phyloP scores from a whole-genome alignment of 495 filamentous ascomycete genomes.

The Penicillium ochrochloron region DNA sequence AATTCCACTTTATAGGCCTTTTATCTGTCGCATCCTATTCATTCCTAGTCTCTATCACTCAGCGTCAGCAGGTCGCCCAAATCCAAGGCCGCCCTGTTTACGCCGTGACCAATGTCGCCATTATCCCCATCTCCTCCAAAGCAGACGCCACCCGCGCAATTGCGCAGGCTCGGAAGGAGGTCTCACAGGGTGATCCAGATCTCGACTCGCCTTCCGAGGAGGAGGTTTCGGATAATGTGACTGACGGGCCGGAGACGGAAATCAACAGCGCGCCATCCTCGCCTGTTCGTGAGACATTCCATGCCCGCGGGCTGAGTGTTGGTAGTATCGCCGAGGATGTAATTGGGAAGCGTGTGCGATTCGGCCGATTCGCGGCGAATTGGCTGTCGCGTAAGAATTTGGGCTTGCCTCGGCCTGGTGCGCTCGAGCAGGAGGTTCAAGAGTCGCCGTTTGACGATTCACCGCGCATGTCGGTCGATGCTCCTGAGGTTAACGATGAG shows the following conservation, averaged over 20 bases:
- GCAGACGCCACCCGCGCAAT: slow-evolving; percentile 74
- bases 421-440: slow-evolving; percentile 30
- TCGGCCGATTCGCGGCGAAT: slow-evolving; percentile 83
- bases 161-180: slow-evolving; percentile 59
- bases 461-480: slow-evolving; percentile 19
- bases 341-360: slow-evolving; percentile 73
- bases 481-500: slow-evolving; percentile 20
- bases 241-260: slow-evolving; percentile 41
- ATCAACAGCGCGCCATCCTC: slow-evolving; percentile 40
- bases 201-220: slow-evolving; percentile 43
- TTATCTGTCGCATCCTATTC: slow-evolving; percentile 72
- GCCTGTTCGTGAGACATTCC: slow-evolving; percentile 30
- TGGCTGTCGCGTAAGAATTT: slow-evolving; percentile 89
- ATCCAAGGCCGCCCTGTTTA: slow-evolving; percentile 83
- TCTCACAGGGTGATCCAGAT: slow-evolving; percentile 31
- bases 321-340: slow-evolving; percentile 82
- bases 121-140: slow-evolving; percentile 83
- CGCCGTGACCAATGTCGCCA: slow-evolving; percentile 79
- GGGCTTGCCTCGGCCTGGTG: slow-evolving; percentile 52
- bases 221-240: slow-evolving; percentile 41
- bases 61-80: slow-evolving; percentile 85
- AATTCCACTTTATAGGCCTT: slow-evolving; percentile 55
- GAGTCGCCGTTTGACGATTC: slow-evolving; percentile 33
- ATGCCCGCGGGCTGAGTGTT: slow-evolving; percentile 38
- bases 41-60: slow-evolving; percentile 83